Evolutionary conservation across 192 early-diverging fungal genomes (phyloP).

Genomic region (Diversispora epigaea): DNA sequence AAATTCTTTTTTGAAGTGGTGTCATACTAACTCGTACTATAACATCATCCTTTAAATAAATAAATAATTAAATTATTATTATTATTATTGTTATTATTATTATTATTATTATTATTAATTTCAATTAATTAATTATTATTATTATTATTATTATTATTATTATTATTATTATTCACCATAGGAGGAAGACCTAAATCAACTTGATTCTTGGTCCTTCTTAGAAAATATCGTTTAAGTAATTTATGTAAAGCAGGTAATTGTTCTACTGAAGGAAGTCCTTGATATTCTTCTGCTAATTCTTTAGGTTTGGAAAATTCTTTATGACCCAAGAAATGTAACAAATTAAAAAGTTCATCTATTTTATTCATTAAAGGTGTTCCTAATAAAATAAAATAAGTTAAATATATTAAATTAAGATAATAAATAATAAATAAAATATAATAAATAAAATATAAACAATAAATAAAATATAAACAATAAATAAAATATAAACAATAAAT

Average conservation of each 20-base stretch:
- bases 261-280: conserved; percentile 46
- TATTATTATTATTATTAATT: no score
- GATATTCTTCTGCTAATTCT: conserved; percentile 55
- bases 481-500: no score
- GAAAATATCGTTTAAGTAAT: conserved; percentile 65
- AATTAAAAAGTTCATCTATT: conserved; percentile 68
- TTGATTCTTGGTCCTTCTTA: conserved; percentile 68
- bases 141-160: no score
- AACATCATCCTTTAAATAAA: conserved; percentile 49
- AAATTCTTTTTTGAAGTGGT: conserved; percentile 65
- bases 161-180: conserved; percentile 39
- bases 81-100: no score
- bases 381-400: conserved; percentile 8
- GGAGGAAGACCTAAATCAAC: conserved; percentile 60
- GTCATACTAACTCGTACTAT: conserved; percentile 73
- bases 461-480: no score
- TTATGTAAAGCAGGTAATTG: conserved; percentile 68
- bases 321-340: conserved; percentile 71
- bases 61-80: no score
- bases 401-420: background rate
- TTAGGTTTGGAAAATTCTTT: conserved; percentile 57
- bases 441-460: no score
- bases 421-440: background rate
- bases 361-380: conserved; percentile 74
- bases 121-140: no score